phyloP scores from a whole-genome alignment of 192 early-diverging fungal species.

The Phlyctochytrium bullatum region DNA sequence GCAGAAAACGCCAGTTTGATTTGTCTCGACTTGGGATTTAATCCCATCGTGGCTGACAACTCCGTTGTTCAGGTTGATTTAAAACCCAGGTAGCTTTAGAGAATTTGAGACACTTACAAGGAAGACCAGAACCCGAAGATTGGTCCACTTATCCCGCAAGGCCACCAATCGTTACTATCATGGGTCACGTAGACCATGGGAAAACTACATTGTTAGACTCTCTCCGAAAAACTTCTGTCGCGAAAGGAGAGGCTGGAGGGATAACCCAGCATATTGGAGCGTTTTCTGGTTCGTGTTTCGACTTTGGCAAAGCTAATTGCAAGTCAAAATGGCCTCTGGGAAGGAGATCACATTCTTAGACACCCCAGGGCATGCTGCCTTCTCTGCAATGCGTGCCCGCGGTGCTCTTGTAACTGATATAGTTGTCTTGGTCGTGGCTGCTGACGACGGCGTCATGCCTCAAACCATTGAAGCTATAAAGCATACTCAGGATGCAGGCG shows the following conservation, averaged over 20 bases:
- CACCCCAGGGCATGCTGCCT: constrained; percentile 96
- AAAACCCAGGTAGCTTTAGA: constrained; percentile 45
- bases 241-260: constrained; percentile 90
- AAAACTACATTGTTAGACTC: constrained; percentile 95
- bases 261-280: constrained; percentile 99
- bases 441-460: constrained; percentile 98
- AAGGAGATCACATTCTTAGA: constrained; percentile 91
- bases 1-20: constrained; percentile 84
- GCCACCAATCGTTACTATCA: constrained; percentile 94
- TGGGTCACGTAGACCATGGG: constrained; percentile 97
- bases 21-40: constrained; percentile 83
- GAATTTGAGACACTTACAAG: no score
- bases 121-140: constrained; percentile 53
- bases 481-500: constrained; percentile 67
- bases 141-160: constrained; percentile 70
- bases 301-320: background rate
- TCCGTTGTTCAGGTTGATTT: constrained; percentile 48
- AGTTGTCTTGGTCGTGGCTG: constrained; percentile 93
- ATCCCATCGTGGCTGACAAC: constrained; percentile 81
- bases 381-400: constrained; percentile 89
- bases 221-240: constrained; percentile 85
- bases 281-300: constrained; percentile 63
- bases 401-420: constrained; percentile 94
- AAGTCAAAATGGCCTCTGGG: constrained; percentile 61
- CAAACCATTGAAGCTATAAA: constrained; percentile 95